These are phyloP conservation scores for Eutrema heterophyllum DNA, from an alignment of 345 rosid genomes.

Conservation along the genomic window DNA sequence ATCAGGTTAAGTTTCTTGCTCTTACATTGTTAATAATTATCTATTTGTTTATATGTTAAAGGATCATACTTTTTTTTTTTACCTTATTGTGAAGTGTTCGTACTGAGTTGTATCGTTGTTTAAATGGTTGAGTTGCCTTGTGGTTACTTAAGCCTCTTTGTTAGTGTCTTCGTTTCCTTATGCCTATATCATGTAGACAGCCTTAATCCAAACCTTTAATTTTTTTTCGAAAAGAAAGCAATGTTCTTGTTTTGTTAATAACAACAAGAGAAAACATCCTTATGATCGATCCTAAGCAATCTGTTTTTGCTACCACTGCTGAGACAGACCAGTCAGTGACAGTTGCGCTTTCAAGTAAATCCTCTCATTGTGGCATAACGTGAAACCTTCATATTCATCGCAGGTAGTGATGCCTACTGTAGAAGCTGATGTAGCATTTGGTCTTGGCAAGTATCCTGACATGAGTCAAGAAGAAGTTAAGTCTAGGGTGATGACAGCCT, in stretches of 20 bases:
- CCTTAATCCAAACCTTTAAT: neutral
- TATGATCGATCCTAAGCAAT: neutral
- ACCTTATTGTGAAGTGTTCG: neutral
- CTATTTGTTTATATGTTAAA: neutral
- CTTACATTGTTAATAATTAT: neutral
- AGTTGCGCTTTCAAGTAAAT: neutral
- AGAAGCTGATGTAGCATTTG: constrained; percentile 92
- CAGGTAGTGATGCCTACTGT: constrained; percentile 99
- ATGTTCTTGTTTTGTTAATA: neutral
- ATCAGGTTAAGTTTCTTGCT: constrained; percentile 56
- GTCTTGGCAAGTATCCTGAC: constrained; percentile 67
- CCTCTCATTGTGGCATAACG: neutral
- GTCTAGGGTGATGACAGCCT: constrained; percentile 56
- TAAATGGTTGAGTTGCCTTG: neutral
- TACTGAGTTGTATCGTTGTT: neutral
- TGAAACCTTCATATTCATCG: constrained; percentile 1
- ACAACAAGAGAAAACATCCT: neutral
- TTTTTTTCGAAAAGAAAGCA: neutral
- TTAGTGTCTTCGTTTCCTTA: neutral
- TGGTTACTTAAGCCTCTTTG: neutral
- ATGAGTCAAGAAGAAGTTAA: constrained; percentile 55
- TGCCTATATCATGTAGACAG: neutral
- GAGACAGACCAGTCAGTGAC: neutral
- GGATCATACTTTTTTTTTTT: neutral
- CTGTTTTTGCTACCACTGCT: neutral